Evolutionary conservation across 2,329 filamentous ascomycete genomes (phyloP), one percentile per base, ranked within the genome.

Genomic region (Trichoderma guizhouense): DNA sequence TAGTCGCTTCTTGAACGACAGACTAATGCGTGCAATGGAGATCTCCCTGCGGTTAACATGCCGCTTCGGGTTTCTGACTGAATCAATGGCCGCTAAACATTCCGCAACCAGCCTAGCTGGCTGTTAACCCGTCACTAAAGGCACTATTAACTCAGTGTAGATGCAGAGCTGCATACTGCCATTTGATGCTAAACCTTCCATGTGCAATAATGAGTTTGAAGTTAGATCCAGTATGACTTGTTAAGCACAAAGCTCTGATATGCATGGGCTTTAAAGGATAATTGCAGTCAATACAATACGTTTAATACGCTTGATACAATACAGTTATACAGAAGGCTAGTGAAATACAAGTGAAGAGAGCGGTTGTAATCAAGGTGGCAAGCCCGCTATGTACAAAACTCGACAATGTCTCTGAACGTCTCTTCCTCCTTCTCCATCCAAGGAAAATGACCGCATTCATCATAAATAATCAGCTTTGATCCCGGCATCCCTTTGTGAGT

Each of bases 341-440:
- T 5, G 21, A 28, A 26, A 5, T 5, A 34, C 30, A n/a, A 60
- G 8, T 60, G 5, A 12, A 7, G 18, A 34, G 1, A 15, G 18
- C 30, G 12, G 36, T 0, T 3, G 47, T 34, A 30, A 9, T 21
- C 11, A 34, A 36, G 6, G n/a, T 51, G n/a, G 5, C 43, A 24
- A 32, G 6, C n/a, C 9, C 26, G 26, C 18, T 67, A 58, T 39
- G 21, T 15, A 15, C 64, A 67, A 39, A 67, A 67, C 2, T 43
- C 51, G 11, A 39, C 14, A 43, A 67, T 58, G 7, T 67, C 64
- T 43, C 18, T 30, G 18, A 67, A 67, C 3, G 32, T 58, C 32
- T 67, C 51, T n/a, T 58, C 64, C 12, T n/a, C 12, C 11, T 34
- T 67, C 18, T 67, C 64, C 11, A 67, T 57, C 64, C 64, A 67